Conservation (phyloP, 306 rosid species). For the Canavalia gladiata region DNA sequence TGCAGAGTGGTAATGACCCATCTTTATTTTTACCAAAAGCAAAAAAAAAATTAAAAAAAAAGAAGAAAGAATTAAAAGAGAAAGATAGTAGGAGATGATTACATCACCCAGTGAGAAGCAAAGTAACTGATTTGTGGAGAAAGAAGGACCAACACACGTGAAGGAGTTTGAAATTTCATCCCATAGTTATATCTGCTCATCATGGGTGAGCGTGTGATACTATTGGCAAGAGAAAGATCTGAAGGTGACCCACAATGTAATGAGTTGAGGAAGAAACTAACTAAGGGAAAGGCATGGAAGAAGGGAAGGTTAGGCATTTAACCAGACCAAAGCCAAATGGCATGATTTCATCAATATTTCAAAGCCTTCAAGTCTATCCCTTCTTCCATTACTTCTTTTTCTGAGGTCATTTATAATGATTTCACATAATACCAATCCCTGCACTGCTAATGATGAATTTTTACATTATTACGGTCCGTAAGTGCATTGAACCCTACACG, state of each 20-base stretch:
- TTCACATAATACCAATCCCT: slow-evolving; percentile 92
- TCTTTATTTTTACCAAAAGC: slow-evolving; percentile 65
- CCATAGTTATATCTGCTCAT: slow-evolving; percentile 52
- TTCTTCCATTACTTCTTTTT: slow-evolving; percentile 45
- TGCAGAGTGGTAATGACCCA: slow-evolving; percentile 74
- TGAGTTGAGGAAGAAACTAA: slow-evolving; percentile 46
- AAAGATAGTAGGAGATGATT: slow-evolving; percentile 58
- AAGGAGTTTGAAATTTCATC: slow-evolving; percentile 65
- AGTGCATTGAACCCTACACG: slow-evolving; percentile 96
- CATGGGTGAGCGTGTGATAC: slow-evolving; percentile 60
- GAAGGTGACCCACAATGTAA: slow-evolving; percentile 58
- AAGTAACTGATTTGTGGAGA: slow-evolving; percentile 58
- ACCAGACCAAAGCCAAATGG: slow-evolving; percentile 22
- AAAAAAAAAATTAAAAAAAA: not conserved
- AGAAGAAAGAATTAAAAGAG: not conserved
- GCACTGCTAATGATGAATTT: slow-evolving; percentile 93
- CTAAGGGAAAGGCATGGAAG: slow-evolving; percentile 16
- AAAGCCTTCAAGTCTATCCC: slow-evolving; percentile 49
- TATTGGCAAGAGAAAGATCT: slow-evolving; percentile 51
- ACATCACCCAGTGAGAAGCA: slow-evolving; percentile 53
- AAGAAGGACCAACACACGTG: slow-evolving; percentile 79
- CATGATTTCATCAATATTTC: slow-evolving; percentile 63
- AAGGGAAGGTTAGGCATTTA: slow-evolving; percentile 10
- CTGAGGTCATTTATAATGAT: slow-evolving; percentile 93
- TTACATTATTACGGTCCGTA: slow-evolving; percentile 90